Base-by-base conservation (phyloP, 257 asterid genomes). In the Solanum chaucha region DNA sequence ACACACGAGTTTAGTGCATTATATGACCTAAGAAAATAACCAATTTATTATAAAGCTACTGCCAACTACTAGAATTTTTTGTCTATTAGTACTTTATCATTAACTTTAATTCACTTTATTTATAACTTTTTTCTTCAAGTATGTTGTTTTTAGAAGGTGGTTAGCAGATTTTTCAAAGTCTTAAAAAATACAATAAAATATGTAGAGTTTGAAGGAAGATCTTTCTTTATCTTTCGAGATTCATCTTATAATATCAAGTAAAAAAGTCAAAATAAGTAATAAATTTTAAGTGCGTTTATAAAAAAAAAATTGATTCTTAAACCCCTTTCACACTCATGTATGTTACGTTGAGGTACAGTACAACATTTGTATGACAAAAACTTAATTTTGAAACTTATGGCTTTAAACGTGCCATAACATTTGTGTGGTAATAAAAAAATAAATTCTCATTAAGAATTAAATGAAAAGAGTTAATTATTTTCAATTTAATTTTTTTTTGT, bases 1-100 rank as follows among this genome's bases (percentile, higher is more conserved):
- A 87, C 30, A 72, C 91, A 90, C 92, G 93, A 89, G 91, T 61
- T 30, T 72, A 86, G 84, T 87, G 90, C 93, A 87, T 88, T 89
- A 15, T 93, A 90, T 90, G 91, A 88, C 88, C 72, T 61, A 88
- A 86, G 84, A 61, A 14, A 40, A 38, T 38, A 15, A 75, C 48
- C 6, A 3, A 68, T 19, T 68, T 46, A 74, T 51, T 74, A 26
- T 90, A 48, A 64, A 59, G 65, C 41, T 84, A 71, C 34, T 87
- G 40, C 89, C 73, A 89, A 87, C 90, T 30, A 73, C 82, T 73
- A 20, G 3, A 30, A 82, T 65, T 35, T 86, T 88, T 91, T 90
- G 92, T 91, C 88, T 73, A 59, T 34, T 81, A 48, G 44, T 83
- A n/a, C 72, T 65, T 12, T 55, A 55, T 8, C 15, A 61, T 73